Percentiles rank a stretch among this genome's conserved stretches.
Evolutionary conservation across 371 early-diverging fungal genomes (phyloP).

Genomic region (Actinomortierella ambigua): DNA sequence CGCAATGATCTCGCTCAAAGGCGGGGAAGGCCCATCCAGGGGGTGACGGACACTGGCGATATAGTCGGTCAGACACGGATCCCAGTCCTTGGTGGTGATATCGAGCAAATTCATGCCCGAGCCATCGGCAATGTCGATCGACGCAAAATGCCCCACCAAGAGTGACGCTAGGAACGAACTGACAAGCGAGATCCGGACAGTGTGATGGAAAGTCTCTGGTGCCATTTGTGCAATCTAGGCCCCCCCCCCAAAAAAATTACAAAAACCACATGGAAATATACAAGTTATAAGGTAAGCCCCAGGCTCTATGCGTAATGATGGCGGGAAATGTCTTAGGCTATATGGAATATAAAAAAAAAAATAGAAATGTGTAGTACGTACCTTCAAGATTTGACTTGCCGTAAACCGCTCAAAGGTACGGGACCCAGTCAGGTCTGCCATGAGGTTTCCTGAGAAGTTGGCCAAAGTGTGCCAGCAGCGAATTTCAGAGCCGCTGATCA

Average conservation of each 20-base stretch:
- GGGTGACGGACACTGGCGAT: constrained; percentile 14
- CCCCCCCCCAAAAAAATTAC: too few species aligned
- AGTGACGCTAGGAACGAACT: constrained; percentile 75
- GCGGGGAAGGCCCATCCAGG: too few species aligned
- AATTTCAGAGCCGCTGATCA: background rate
- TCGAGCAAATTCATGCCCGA: constrained; percentile 86
- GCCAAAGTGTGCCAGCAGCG: constrained; percentile 17
- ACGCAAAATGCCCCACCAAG: constrained; percentile 62
- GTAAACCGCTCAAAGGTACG: constrained; percentile 83
- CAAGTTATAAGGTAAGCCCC: too few species aligned
- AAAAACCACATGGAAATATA: too few species aligned
- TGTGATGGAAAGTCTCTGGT: constrained; percentile 46
- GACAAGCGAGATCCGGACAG: constrained; percentile 70
- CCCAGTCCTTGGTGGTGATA: constrained; percentile 65
- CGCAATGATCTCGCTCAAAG: constrained; percentile 4
- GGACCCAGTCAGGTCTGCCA: constrained; percentile 77
- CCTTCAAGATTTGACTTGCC: constrained; percentile 76
- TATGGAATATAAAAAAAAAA: background rate
- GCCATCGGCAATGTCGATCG: constrained; percentile 79
- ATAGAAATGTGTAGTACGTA: constrained; percentile 17
- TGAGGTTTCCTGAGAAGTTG: too few species aligned
- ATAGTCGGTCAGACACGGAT: constrained; percentile 26
- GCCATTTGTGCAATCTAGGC: constrained; percentile 45
- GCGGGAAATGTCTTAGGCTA: too few species aligned
- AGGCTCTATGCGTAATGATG: too few species aligned